A percentile compares a stretch with the other conserved stretches of the same genome.
Conservation (phyloP, 768 basidiomycete species). For the Phylloporus sp. region DNA sequence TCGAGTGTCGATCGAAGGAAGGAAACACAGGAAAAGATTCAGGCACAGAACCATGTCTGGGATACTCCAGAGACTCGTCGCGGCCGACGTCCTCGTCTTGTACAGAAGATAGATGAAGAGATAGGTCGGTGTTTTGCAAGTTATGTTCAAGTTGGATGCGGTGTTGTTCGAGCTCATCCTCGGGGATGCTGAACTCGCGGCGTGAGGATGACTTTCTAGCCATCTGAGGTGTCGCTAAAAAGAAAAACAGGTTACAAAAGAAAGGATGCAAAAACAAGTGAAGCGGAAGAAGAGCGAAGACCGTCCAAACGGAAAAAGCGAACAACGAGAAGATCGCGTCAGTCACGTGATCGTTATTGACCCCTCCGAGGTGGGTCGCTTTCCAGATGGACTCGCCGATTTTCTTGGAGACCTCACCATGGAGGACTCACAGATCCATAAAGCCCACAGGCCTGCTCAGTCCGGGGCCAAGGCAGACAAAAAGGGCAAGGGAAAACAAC, state of each 20-base stretch:
- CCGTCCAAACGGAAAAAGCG: neutral
- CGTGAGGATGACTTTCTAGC: slow-evolving; percentile 21
- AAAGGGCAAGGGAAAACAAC: slow-evolving; percentile 66
- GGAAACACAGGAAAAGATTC: slow-evolving; percentile 51
- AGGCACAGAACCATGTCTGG: slow-evolving; percentile 62
- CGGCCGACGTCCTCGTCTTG: slow-evolving; percentile 39
- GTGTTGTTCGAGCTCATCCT: slow-evolving; percentile 70
- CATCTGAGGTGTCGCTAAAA: slow-evolving; percentile 21
- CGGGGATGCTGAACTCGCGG: slow-evolving; percentile 52
- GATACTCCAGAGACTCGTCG: slow-evolving; percentile 59
- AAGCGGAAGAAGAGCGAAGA: slow-evolving; percentile 7
- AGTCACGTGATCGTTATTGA: slow-evolving; percentile 25
- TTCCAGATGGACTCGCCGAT: slow-evolving; percentile 7
- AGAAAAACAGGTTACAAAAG: slow-evolving; percentile 14
- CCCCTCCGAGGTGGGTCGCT: slow-evolving; percentile 14
- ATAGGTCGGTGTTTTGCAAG: slow-evolving; percentile 66
- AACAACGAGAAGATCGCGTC: slow-evolving; percentile 26
- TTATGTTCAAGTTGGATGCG: slow-evolving; percentile 78
- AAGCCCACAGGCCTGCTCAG: slow-evolving; percentile 72
- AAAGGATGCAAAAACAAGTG: slow-evolving; percentile 11
- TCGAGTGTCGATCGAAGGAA: slow-evolving; percentile 56
- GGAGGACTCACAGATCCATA: slow-evolving; percentile 78
- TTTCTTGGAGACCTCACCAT: slow-evolving; percentile 30
- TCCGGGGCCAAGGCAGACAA: slow-evolving; percentile 73
- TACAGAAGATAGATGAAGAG: slow-evolving; percentile 60